A percentile compares a stretch with the other conserved stretches of the same genome.
Conservation (phyloP, 345 rosid genomes). For the Hibiscus tridactylites region DNA sequence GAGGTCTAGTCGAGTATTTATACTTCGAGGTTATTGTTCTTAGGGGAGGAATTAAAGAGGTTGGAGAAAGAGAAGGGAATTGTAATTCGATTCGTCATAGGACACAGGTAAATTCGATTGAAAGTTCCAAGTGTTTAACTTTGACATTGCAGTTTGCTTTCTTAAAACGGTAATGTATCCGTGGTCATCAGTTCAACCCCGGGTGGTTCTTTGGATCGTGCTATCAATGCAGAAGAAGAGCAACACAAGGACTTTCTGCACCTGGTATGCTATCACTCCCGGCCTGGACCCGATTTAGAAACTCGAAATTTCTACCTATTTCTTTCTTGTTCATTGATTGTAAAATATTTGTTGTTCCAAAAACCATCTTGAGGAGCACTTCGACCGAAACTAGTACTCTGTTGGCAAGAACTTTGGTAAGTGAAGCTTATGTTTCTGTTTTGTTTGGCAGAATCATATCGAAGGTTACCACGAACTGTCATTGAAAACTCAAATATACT, state of each 20-base stretch:
- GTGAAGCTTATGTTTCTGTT: neutral
- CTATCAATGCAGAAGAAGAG: conserved; percentile 58
- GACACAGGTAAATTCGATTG: conserved; percentile 45
- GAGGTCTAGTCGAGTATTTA: conserved; percentile 5
- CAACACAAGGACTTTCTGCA: conserved; percentile 62
- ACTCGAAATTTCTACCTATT: neutral
- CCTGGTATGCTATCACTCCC: conserved; percentile 34
- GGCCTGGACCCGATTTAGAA: neutral
- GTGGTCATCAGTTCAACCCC: conserved; percentile 42
- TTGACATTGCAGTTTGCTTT: neutral
- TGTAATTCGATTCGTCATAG: conserved; percentile 50
- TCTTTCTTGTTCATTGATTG: too few species aligned
- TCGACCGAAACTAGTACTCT: neutral
- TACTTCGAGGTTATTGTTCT: conserved; percentile 15
- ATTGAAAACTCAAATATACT: conserved; percentile 60
- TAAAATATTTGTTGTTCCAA: too few species aligned
- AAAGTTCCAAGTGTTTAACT: neutral
- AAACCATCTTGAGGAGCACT: too few species aligned
- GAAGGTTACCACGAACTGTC: conserved; percentile 75
- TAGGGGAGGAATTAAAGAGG: conserved; percentile 54
- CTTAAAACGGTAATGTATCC: conserved; percentile 8
- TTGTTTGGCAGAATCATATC: conserved; percentile 53
- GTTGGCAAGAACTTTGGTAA: neutral
- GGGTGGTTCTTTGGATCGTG: conserved; percentile 65
- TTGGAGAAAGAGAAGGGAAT: conserved; percentile 67